phyloP scores from a whole-genome alignment of 176 grass and related monocot species.

The Ampelocalamus luodianensis region DNA sequence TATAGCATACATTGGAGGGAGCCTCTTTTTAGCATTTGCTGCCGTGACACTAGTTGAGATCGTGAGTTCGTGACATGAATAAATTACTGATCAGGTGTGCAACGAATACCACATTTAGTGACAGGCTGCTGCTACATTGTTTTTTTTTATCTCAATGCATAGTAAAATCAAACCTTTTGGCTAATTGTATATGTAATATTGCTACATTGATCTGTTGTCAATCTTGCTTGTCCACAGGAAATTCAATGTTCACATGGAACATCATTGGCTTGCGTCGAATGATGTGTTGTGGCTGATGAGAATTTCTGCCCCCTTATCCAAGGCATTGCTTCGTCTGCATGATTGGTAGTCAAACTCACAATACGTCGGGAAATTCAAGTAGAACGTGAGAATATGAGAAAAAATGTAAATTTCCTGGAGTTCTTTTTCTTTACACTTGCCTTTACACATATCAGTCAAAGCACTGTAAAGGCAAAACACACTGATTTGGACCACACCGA shows the following conservation, averaged over 20 bases:
- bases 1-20: slow-evolving; percentile 90
- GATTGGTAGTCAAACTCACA: neutral
- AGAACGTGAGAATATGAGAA: slow-evolving; percentile 14
- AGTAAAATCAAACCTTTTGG: neutral
- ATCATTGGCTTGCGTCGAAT: slow-evolving; percentile 6
- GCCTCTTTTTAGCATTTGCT: slow-evolving; percentile 91
- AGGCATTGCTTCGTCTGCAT: neutral
- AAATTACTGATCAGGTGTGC: slow-evolving; percentile 36
- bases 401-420: neutral
- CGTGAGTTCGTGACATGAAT: slow-evolving; percentile 47
- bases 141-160: neutral
- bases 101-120: neutral
- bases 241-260: neutral
- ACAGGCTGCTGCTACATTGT: neutral
- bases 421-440: neutral
- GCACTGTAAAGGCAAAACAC: slow-evolving; percentile 26
- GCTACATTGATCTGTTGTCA: neutral
- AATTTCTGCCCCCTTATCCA: slow-evolving; percentile 34
- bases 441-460: slow-evolving; percentile 21
- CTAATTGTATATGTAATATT: neutral
- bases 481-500: slow-evolving; percentile 1
- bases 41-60: slow-evolving; percentile 84
- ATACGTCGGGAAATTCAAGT: neutral
- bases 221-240: slow-evolving; percentile 28
- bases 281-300: slow-evolving; percentile 22